A percentile compares a stretch with the other conserved stretches of the same genome.
These are phyloP conservation scores for Neurospora sp. DNA, from an alignment of 495 filamentous ascomycete species.

Conservation along the genomic window DNA sequence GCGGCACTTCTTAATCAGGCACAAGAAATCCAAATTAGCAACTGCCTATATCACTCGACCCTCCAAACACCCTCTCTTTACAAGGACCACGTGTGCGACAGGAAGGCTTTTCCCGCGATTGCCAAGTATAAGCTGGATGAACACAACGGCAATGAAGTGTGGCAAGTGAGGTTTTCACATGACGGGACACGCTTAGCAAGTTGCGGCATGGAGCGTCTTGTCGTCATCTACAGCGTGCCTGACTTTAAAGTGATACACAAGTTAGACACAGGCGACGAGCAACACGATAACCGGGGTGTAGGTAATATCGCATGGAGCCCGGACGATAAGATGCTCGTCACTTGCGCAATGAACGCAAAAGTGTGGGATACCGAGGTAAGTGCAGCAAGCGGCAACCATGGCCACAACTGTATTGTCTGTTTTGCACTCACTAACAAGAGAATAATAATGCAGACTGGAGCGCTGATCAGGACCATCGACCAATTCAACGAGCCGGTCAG, in stretches of 20 bases:
- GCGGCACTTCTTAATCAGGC: slow-evolving; percentile 72
- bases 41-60: slow-evolving; percentile 84
- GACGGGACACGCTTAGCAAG: slow-evolving; percentile 79
- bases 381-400: neutral
- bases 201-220: slow-evolving; percentile 59
- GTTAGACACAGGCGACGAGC: slow-evolving; percentile 52
- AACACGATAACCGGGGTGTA: slow-evolving; percentile 52
- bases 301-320: slow-evolving; percentile 83
- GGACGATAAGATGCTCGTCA: slow-evolving; percentile 75
- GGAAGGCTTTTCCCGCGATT: slow-evolving; percentile 64
- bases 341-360: slow-evolving; percentile 68
- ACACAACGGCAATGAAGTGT: slow-evolving; percentile 71
- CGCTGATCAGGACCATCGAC: slow-evolving; percentile 50
- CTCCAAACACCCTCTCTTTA: slow-evolving; percentile 74
- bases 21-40: slow-evolving; percentile 69
- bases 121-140: slow-evolving; percentile 56
- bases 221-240: slow-evolving; percentile 74
- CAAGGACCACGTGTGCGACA: slow-evolving; percentile 76
- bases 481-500: slow-evolving; percentile 74
- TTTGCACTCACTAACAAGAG: neutral
- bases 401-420: neutral
- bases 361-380: slow-evolving; percentile 73
- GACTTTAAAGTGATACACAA: slow-evolving; percentile 55
- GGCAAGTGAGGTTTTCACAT: slow-evolving; percentile 82
- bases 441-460: slow-evolving; percentile 49